Percentiles rank a stretch among this genome's conserved stretches.
Conservation (phyloP, 352 stramenopile genomes). For the Phytophthora cryptogea region DNA sequence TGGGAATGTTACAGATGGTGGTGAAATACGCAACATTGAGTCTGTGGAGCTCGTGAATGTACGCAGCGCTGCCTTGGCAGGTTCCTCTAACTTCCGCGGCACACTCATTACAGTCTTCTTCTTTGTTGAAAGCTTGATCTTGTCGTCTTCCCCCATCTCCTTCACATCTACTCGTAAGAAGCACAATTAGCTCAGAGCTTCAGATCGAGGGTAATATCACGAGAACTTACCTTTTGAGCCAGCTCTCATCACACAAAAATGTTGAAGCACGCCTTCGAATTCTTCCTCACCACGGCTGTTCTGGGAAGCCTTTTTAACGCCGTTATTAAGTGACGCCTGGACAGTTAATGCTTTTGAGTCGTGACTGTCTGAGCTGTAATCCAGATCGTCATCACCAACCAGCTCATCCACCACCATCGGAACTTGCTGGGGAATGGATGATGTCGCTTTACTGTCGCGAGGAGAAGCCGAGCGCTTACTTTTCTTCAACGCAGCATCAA, state of each 20-base stretch:
- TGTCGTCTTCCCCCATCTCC: constrained; percentile 7
- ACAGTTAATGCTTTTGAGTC: constrained; percentile 14
- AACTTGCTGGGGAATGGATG: too few relatives aligned
- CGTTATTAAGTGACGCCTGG: background rate
- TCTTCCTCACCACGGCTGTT: constrained; percentile 2
- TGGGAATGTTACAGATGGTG: constrained; percentile 18
- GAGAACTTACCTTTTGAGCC: constrained; percentile 20
- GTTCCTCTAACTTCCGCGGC: constrained; percentile 27
- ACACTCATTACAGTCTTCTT: constrained; percentile 28
- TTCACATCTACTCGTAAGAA: background rate
- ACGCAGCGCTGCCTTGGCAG: too few relatives aligned
- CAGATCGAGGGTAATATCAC: constrained; percentile 2
- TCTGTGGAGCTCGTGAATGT: background rate
- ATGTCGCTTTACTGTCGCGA: background rate
- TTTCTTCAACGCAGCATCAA: background rate
- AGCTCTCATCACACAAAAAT: constrained; percentile 22
- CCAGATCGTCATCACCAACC: background rate
- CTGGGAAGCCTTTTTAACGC: background rate
- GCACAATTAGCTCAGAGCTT: background rate
- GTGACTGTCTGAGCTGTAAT: constrained; percentile 11
- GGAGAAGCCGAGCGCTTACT: background rate
- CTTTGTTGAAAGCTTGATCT: background rate
- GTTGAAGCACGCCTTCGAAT: constrained; percentile 14
- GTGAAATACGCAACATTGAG: constrained; percentile 10
- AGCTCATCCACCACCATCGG: too few relatives aligned